Evolutionary conservation across 345 rosid genomes (phyloP), one percentile per base, ranked within the genome.

Genomic region (Bruguiera parviflora): DNA sequence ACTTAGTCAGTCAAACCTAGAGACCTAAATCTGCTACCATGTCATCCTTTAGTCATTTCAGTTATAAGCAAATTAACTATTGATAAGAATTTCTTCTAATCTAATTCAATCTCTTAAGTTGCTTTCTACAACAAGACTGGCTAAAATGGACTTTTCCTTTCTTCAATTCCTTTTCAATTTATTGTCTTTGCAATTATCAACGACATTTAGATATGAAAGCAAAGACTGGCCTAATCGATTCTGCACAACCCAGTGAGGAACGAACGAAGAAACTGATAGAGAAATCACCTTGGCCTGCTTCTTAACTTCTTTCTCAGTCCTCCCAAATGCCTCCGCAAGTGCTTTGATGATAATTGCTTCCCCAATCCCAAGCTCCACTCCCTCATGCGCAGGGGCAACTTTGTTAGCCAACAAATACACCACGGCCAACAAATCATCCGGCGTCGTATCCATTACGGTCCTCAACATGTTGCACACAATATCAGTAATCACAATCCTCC

Each of bases 301-400:
- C 83, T 82, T 87, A 73, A 95, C 88, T 62, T 87, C 85, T 35
- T 75, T 69, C 74, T 88, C 96, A 5, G 90, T 88, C 77, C 92
- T 87, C 76, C 97, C 97, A 79, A 75, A 95, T 33, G 97, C 96
- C 81, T 88, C 93, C 0, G 96, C 83, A 3, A 95, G 86, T 0
- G 96, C 98, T 73, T 88, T 90, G 25, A 88, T 85, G 71, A 95
- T 85, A 24, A 85, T 81, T 1, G 90, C 85, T 55, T 92, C 96
- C 61, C 98, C 98, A 49, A 90, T 88, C 51, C 99, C 98, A 67
- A 95, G 78, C 77, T 92, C 98, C 66, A 92, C 52, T n/a, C 98
- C 99, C 67, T 92, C 94, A 53, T 92, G 98, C 21, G 98, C 89
- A 6, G 99, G 92, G 0, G 98, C 93, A 72, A 95, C 71, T 83